Evolutionary conservation across 2,329 filamentous ascomycete genomes (phyloP).

Genomic region (Phialophora chinensis): DNA sequence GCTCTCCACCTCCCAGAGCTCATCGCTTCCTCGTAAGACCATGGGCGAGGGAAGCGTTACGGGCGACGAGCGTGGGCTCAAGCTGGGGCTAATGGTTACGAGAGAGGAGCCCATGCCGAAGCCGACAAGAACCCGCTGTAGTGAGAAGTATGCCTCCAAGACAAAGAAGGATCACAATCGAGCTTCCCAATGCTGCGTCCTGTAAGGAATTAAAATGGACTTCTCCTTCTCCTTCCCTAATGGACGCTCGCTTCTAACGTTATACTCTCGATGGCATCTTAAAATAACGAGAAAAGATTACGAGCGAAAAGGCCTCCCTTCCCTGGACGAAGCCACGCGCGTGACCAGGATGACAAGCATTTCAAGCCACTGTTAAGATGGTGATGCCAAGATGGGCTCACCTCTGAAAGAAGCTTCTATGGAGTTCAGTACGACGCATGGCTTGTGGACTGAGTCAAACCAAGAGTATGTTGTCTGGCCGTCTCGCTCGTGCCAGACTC

Average conservation of each 20-base stretch:
- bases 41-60: background rate
- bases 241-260: background rate
- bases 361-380: no score
- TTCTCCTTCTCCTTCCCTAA: background rate
- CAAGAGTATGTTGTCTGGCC: constrained; percentile 11
- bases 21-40: background rate
- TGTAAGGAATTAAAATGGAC: background rate
- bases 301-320: background rate
- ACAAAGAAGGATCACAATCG: constrained; percentile 5
- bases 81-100: constrained; percentile 17
- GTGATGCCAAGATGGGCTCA: no score
- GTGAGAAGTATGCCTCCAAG: constrained; percentile 4
- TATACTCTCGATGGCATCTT: background rate
- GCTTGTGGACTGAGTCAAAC: constrained; percentile 28
- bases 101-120: constrained; percentile 3
- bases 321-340: background rate
- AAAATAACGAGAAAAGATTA: background rate
- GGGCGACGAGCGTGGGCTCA: constrained; percentile 14
- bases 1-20: background rate
- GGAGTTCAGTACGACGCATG: constrained; percentile 21
- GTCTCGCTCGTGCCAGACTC: constrained; percentile 26
- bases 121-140: background rate
- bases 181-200: background rate
- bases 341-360: background rate
- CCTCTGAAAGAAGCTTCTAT: no score